Evolutionary conservation across 1,284 basidiomycete species (phyloP).

Genomic region (Naganishia sp.): DNA sequence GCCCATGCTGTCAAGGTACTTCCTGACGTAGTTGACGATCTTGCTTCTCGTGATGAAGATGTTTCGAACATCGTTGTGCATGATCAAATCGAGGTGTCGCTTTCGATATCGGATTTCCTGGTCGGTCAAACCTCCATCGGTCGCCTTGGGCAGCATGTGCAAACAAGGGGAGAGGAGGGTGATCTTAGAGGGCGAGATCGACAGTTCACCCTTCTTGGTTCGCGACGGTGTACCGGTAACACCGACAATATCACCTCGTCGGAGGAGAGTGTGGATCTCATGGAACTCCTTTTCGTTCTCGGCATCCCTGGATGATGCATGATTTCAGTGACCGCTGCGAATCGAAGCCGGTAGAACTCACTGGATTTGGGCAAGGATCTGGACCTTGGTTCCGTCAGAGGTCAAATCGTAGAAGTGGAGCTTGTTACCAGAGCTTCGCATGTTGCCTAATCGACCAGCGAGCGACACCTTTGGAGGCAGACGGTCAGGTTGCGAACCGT

Average conservation of each 20-base stretch:
- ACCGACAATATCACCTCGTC: slow-evolving; percentile 93
- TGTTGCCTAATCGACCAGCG: slow-evolving; percentile 89
- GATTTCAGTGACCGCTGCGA: background rate
- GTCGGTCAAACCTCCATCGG: slow-evolving; percentile 89
- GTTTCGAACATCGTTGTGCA: slow-evolving; percentile 86
- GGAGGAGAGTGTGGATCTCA: slow-evolving; percentile 79
- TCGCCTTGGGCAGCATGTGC: slow-evolving; percentile 83
- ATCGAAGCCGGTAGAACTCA: slow-evolving; percentile 54
- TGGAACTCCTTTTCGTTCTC: slow-evolving; percentile 70
- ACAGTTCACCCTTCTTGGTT: slow-evolving; percentile 94
- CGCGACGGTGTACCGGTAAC: slow-evolving; percentile 85
- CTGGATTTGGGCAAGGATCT: slow-evolving; percentile 92
- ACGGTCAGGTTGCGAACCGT: background rate
- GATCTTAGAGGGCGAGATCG: slow-evolving; percentile 79
- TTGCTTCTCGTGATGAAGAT: slow-evolving; percentile 87
- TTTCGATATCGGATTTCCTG: slow-evolving; percentile 97
- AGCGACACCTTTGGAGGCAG: slow-evolving; percentile 58
- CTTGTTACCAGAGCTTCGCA: slow-evolving; percentile 79
- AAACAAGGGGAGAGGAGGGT: slow-evolving; percentile 91
- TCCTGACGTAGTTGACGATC: slow-evolving; percentile 87
- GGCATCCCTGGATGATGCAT: slow-evolving; percentile 62
- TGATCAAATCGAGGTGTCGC: slow-evolving; percentile 97
- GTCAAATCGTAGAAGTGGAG: slow-evolving; percentile 94
- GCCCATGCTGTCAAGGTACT: slow-evolving; percentile 85
- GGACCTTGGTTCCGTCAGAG: slow-evolving; percentile 88